Evolutionary conservation across 768 basidiomycete species (phyloP).

Genomic region (Lactarius hengduanensis): DNA sequence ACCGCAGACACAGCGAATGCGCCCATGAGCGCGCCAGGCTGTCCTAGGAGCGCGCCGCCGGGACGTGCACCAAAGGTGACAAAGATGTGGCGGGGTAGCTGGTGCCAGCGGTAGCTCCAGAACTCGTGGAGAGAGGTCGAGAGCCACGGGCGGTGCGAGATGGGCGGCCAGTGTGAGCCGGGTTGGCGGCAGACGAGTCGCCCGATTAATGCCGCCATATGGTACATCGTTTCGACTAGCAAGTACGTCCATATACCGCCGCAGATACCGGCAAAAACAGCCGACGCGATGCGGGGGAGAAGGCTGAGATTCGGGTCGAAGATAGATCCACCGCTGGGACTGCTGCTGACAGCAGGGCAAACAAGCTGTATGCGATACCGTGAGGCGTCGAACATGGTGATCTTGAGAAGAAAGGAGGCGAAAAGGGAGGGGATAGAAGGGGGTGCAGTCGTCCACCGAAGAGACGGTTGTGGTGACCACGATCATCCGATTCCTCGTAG

Average conservation of each 20-base stretch:
- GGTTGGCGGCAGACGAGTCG: too few relatives aligned
- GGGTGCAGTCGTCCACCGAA: background rate
- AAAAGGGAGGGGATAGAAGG: background rate
- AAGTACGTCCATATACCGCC: slow-evolving; percentile 17
- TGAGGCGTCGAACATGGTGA: slow-evolving; percentile 7
- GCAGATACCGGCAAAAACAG: slow-evolving; percentile 10
- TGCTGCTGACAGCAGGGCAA: slow-evolving; percentile 2
- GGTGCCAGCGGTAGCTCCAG: slow-evolving; percentile 35
- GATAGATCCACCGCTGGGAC: background rate
- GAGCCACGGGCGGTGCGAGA: too few relatives aligned
- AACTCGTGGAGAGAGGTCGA: slow-evolving; percentile 40
- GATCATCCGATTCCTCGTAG: slow-evolving; percentile 11
- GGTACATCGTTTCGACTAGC: slow-evolving; percentile 18
- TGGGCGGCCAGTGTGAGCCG: too few relatives aligned
- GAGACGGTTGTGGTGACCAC: background rate
- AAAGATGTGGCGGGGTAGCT: slow-evolving; percentile 34
- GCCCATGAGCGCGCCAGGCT: slow-evolving; percentile 38
- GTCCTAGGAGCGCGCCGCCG: slow-evolving; percentile 39
- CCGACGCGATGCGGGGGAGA: background rate
- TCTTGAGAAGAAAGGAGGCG: background rate
- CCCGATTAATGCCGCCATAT: slow-evolving; percentile 27
- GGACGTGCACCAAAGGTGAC: slow-evolving; percentile 36
- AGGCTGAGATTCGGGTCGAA: too few relatives aligned
- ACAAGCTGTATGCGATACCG: slow-evolving; percentile 3
- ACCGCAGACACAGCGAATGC: slow-evolving; percentile 58